Conservation (phyloP, 371 early-diverging fungal genomes). For the Syncephalastrum sp. region DNA sequence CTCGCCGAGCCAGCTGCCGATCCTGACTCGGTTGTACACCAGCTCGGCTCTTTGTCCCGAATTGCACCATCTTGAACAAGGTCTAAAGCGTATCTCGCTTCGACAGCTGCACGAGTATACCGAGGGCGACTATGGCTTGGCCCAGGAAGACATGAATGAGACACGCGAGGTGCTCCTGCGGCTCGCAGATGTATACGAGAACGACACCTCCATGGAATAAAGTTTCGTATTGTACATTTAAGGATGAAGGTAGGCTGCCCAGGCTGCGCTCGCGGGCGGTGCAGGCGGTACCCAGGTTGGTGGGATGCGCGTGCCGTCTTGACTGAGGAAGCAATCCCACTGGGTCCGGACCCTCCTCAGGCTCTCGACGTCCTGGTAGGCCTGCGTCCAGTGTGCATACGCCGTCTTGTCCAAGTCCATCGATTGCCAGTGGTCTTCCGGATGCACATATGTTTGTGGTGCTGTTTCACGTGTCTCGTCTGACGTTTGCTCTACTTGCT, state of each 20-base stretch:
- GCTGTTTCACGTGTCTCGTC: slow-evolving; percentile 3
- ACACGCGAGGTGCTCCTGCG: slow-evolving; percentile 48
- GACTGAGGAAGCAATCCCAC: slow-evolving; percentile 38
- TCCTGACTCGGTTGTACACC: slow-evolving; percentile 41
- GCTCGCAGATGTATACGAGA: slow-evolving; percentile 44
- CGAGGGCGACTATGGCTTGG: slow-evolving; percentile 41
- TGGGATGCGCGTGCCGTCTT: slow-evolving; percentile 28
- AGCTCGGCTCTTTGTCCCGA: slow-evolving; percentile 35
- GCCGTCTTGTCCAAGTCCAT: slow-evolving; percentile 20
- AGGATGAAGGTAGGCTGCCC: slow-evolving; percentile 31
- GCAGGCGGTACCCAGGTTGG: slow-evolving; percentile 37
- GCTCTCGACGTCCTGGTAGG: slow-evolving; percentile 24
- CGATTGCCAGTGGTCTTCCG: slow-evolving; percentile 30
- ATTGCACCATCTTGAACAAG: slow-evolving; percentile 31
- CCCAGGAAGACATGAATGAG: slow-evolving; percentile 45
- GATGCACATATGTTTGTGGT: slow-evolving; percentile 14
- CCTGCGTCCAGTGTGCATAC: slow-evolving; percentile 43
- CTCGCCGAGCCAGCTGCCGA: slow-evolving; percentile 25
- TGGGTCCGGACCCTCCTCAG: slow-evolving; percentile 27
- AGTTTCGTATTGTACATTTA: neutral
- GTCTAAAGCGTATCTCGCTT: slow-evolving; percentile 30
- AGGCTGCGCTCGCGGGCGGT: slow-evolving; percentile 43
- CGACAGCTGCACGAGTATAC: slow-evolving; percentile 47
- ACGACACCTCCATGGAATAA: slow-evolving; percentile 21
- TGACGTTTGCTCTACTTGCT: slow-evolving; percentile 5